A percentile compares a stretch with the other conserved stretches of the same genome.
phyloP scores from a whole-genome alignment of 345 rosid species.

The Sapria himalayana region DNA sequence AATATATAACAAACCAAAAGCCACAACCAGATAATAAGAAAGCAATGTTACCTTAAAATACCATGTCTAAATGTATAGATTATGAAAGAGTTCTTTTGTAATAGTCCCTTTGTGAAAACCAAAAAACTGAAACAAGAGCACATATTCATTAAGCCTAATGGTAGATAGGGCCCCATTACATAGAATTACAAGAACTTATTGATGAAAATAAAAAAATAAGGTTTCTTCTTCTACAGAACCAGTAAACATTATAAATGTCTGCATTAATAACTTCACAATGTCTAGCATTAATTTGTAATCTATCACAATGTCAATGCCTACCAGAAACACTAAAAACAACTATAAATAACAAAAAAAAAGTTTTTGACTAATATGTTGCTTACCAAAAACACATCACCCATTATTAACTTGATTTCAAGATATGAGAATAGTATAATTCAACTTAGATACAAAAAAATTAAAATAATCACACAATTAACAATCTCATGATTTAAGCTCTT shows the following conservation, averaged over 20 bases:
- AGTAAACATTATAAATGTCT: conserved; percentile 19
- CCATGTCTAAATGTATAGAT: conserved; percentile 25
- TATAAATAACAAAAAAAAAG: too few species aligned
- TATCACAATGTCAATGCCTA: too few species aligned
- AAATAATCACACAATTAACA: conserved; percentile 13
- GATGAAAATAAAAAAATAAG: conserved; percentile 19
- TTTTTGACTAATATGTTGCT: conserved; percentile 12
- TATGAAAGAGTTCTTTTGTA: conserved; percentile 25
- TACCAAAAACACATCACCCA: conserved; percentile 31
- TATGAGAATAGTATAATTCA: conserved; percentile 30
- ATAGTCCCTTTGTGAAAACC: conserved; percentile 38
- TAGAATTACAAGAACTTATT: conserved; percentile 36
- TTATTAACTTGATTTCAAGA: conserved; percentile 26
- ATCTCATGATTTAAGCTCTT: conserved; percentile 32
- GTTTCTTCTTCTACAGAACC: conserved; percentile 15
- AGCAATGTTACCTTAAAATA: conserved; percentile 36
- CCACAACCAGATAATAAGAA: neutral
- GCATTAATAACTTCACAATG: conserved; percentile 21
- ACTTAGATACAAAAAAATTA: too few species aligned
- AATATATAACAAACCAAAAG: too few species aligned
- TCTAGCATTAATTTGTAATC: conserved; percentile 39
- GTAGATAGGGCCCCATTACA: conserved; percentile 44
- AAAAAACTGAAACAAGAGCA: conserved; percentile 51
- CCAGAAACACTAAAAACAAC: too few species aligned
- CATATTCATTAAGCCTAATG: conserved; percentile 8